These are phyloP conservation scores for Shiraia bambusicola DNA, from an alignment of 2,329 filamentous ascomycete species.

Conservation along the genomic window DNA sequence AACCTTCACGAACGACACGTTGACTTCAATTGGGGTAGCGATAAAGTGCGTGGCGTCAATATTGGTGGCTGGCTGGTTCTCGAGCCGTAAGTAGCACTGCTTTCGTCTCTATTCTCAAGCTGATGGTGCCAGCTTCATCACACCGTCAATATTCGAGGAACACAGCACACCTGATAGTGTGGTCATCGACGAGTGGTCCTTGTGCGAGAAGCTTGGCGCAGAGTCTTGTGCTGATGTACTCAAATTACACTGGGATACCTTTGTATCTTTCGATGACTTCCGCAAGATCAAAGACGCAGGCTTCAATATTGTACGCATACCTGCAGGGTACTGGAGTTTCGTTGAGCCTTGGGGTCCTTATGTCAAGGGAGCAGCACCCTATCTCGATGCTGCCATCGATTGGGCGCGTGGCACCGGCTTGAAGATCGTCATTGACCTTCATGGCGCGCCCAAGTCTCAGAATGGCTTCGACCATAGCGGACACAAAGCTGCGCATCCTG, in stretches of 20 bases:
- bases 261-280: constrained; percentile 54
- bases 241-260: constrained; percentile 55
- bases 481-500: constrained; percentile 46
- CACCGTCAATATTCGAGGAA: constrained; percentile 55
- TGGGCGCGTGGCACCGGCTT: constrained; percentile 57
- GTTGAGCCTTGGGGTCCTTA: constrained; percentile 2
- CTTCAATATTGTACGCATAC: constrained; percentile 62
- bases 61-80: constrained; percentile 41
- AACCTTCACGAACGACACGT: constrained; percentile 15
- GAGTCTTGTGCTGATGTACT: constrained; percentile 46
- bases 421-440: constrained; percentile 60
- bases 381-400: constrained; percentile 57
- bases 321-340: constrained; percentile 62
- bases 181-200: constrained; percentile 55
- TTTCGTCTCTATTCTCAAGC: neutral
- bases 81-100: constrained; percentile 24
- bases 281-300: constrained; percentile 57
- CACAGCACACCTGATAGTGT: constrained; percentile 28
- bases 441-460: constrained; percentile 55
- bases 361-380: constrained; percentile 55
- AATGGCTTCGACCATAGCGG: constrained; percentile 66
- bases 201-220: constrained; percentile 52
- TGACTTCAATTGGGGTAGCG: constrained; percentile 45
- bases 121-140: constrained; percentile 50
- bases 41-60: constrained; percentile 44